Conservation (phyloP, 306 rosid species). For the Prunus padus region DNA sequence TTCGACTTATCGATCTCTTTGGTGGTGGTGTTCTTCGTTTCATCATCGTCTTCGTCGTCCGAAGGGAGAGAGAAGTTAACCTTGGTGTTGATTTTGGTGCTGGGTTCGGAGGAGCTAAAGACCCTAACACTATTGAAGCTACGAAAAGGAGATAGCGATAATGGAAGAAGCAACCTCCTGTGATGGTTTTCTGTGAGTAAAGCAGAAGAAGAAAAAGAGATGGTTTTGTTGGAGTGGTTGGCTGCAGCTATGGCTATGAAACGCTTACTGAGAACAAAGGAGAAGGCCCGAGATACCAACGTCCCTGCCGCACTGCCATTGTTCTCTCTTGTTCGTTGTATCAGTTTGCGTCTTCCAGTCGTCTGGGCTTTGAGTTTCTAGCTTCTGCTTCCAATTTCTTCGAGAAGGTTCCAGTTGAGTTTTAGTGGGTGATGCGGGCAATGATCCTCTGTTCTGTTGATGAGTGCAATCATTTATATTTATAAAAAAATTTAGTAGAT, state of each 20-base stretch:
- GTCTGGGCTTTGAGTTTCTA: not conserved
- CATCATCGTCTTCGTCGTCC: slow-evolving; percentile 27
- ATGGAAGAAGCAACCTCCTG: not conserved
- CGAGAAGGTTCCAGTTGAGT: not conserved
- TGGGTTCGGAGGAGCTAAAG: slow-evolving; percentile 23
- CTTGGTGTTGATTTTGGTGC: slow-evolving; percentile 28
- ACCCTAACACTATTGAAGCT: not conserved
- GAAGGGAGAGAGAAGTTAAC: slow-evolving; percentile 41
- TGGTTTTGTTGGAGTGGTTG: not conserved
- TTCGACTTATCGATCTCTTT: slow-evolving; percentile 20
- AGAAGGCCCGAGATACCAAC: not conserved
- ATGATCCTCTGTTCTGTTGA: not conserved
- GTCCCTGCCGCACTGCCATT: slow-evolving; percentile 18
- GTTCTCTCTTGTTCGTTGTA: not conserved
- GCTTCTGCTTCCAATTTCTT: not conserved
- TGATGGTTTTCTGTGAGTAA: not conserved
- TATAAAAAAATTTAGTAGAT: too few species aligned
- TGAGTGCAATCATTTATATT: too few species aligned
- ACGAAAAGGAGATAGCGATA: not conserved
- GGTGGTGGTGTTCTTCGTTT: not conserved
- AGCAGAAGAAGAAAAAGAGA: not conserved
- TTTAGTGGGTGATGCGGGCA: not conserved
- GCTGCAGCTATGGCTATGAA: not conserved
- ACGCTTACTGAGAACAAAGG: not conserved
- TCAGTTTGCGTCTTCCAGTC: not conserved